Percentiles rank a stretch among this genome's conserved stretches.
Conservation (phyloP, 116 monocot genomes). For the Posidonia oceanica region DNA sequence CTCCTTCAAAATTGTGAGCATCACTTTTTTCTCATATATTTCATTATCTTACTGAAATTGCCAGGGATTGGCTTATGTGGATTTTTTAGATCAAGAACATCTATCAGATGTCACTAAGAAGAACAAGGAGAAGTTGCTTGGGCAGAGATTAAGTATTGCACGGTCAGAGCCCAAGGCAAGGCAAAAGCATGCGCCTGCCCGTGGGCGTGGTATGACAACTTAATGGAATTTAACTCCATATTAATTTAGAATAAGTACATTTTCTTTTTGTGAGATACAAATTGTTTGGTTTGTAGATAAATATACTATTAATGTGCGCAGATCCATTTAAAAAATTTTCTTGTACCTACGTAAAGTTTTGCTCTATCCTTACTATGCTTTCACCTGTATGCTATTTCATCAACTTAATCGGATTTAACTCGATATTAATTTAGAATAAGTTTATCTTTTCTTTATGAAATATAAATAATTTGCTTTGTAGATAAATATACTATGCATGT, state of each 20-base stretch:
- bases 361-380: too few species aligned
- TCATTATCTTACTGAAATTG: not conserved
- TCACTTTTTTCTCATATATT: not conserved
- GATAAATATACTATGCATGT: not conserved
- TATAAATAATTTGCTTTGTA: not conserved
- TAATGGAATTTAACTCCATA: not conserved
- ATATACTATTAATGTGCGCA: not conserved
- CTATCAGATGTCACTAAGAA: conserved; percentile 56
- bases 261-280: not conserved
- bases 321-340: too few species aligned
- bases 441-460: not conserved
- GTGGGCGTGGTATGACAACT: conserved; percentile 31
- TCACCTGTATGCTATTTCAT: too few species aligned
- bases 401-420: not conserved
- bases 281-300: not conserved
- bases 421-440: too few species aligned
- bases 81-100: conserved; percentile 75
- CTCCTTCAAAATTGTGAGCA: not conserved
- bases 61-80: conserved; percentile 90
- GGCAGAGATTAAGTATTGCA: conserved; percentile 62
- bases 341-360: too few species aligned
- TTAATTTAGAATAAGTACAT: too few species aligned
- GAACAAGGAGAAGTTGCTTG: conserved; percentile 68
- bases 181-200: conserved; percentile 22
- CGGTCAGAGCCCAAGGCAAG: conserved; percentile 64